Percentiles rank a stretch among this genome's conserved stretches.
Conservation (phyloP, 2,329 filamentous ascomycete species). For the Zasmidium angulare region DNA sequence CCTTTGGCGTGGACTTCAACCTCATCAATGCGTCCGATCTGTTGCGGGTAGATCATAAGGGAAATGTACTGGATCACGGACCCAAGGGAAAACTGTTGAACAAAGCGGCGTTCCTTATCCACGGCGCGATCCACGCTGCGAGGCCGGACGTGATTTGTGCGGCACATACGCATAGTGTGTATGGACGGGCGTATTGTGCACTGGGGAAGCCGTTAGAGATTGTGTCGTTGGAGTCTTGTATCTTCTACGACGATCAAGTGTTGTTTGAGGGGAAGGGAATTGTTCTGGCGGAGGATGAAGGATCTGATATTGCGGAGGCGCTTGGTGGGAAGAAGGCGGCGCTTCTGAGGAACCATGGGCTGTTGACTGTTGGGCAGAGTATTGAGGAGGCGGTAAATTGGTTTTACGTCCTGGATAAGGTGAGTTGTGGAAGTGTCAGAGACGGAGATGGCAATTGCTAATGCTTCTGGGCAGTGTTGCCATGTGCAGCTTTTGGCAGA, state of each 20-base stretch:
- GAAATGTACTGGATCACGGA: conserved; percentile 41
- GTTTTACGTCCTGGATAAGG: conserved; percentile 20
- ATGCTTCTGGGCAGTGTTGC: conserved; percentile 30
- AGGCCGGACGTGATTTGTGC: conserved; percentile 44
- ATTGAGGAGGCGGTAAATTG: conserved; percentile 28
- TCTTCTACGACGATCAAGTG: conserved; percentile 36
- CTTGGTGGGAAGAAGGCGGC: conserved; percentile 38
- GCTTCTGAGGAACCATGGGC: conserved; percentile 42
- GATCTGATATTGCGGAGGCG: conserved; percentile 37
- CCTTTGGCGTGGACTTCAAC: conserved; percentile 41
- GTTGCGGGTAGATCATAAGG: conserved; percentile 42
- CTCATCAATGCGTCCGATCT: conserved; percentile 43
- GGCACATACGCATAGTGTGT: conserved; percentile 40
- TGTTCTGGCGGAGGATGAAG: conserved; percentile 44
- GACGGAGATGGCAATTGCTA: no score
- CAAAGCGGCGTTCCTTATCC: conserved; percentile 45
- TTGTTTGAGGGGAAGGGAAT: conserved; percentile 41
- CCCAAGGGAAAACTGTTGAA: conserved; percentile 37
- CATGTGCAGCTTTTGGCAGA: conserved; percentile 49
- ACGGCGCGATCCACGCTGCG: conserved; percentile 37
- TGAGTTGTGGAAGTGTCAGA: not conserved
- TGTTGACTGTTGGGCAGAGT: conserved; percentile 40
- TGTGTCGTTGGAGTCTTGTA: conserved; percentile 42
- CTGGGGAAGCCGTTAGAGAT: conserved; percentile 42
- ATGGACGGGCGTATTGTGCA: conserved; percentile 42